Evolutionary conservation across 805 yeast species (phyloP), one percentile per base, ranked within the genome.

Genomic region (Pichia deserticola): DNA sequence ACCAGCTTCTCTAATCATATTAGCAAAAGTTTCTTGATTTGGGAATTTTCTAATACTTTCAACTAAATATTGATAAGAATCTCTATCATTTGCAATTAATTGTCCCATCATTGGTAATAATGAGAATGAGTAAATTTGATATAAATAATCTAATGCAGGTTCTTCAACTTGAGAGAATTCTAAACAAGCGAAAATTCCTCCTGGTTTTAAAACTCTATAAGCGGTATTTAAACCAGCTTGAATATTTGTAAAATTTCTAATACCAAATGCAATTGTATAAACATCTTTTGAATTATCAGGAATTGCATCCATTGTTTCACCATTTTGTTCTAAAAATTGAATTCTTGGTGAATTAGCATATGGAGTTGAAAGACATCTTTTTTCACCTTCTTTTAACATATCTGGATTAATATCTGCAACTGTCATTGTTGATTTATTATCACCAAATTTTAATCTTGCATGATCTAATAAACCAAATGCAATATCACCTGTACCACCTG

Each of bases 401-500:
- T 93, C 97, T 5, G 96, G 82, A 65, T 93, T 93, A 69, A 93
- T 93, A 68, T 93, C 99, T 5, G 89, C 95, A 44, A 93, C 80
- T 8, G 90, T 88, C 93, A 93, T 93, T 29, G 82, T 80, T 35
- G 89, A 80, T 53, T 74, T 72, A 37, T 68, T 75, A 69, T 93
- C 99, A 50, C 85, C 83, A 63, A 81, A 88, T 54, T 81, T 79
- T 38, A 73, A 68, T 55, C 84, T 82, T 9, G 98, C 98, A 68
- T 93, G 96, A 60, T 89, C 96, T 54, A 93, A 73, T 54, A 93
- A 76, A 3, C 99, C 95, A 69, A 89, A 89, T 1, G 99, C 99
- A 68, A 93, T 92, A 63, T 93, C 99, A 43, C 99, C 99, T 10
- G 98, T 89, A 28, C 99, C 99, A 52, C 99, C 99, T 30, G 99